A percentile compares a stretch with the other conserved stretches of the same genome.
Conservation (phyloP, 805 yeast genomes). For the Candida vartiovaarae region DNA sequence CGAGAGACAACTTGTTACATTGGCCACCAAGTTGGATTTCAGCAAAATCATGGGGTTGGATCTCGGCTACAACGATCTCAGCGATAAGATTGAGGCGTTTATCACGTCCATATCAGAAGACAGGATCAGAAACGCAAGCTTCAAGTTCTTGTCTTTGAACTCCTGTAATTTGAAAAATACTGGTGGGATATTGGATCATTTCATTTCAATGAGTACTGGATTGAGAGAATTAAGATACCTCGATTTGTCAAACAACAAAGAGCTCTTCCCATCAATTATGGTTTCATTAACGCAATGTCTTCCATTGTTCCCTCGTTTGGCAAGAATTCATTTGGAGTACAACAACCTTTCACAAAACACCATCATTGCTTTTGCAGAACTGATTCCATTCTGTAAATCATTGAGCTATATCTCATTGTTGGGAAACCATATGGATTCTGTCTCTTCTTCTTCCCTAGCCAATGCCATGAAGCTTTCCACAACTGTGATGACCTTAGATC, state of each 20-base stretch:
- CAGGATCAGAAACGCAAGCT: constrained; percentile 19
- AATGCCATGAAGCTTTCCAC: constrained; percentile 59
- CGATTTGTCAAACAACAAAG: constrained; percentile 73
- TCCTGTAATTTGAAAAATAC: constrained; percentile 47
- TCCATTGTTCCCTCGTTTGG: constrained; percentile 60
- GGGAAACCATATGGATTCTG: constrained; percentile 58
- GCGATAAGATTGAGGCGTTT: constrained; percentile 27
- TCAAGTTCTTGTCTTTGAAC: constrained; percentile 53
- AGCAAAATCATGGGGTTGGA: constrained; percentile 61
- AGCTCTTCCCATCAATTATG: constrained; percentile 55
- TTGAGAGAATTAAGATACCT: constrained; percentile 58
- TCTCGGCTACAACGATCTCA: constrained; percentile 72
- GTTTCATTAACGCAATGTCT: constrained; percentile 48
- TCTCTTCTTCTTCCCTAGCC: constrained; percentile 57
- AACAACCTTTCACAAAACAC: constrained; percentile 51
- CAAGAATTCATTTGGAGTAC: constrained; percentile 65
- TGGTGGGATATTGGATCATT: constrained; percentile 24
- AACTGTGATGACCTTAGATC: constrained; percentile 58
- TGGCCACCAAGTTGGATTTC: constrained; percentile 53
- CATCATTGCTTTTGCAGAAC: constrained; percentile 60
- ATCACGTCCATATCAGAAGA: constrained; percentile 20
- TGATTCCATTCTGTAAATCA: constrained; percentile 60
- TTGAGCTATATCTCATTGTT: constrained; percentile 60
- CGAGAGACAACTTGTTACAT: constrained; percentile 44
- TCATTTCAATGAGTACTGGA: constrained; percentile 43